These are phyloP conservation scores for Aspergillus hortae DNA, from an alignment of 2,329 filamentous ascomycete species.

Conservation along the genomic window DNA sequence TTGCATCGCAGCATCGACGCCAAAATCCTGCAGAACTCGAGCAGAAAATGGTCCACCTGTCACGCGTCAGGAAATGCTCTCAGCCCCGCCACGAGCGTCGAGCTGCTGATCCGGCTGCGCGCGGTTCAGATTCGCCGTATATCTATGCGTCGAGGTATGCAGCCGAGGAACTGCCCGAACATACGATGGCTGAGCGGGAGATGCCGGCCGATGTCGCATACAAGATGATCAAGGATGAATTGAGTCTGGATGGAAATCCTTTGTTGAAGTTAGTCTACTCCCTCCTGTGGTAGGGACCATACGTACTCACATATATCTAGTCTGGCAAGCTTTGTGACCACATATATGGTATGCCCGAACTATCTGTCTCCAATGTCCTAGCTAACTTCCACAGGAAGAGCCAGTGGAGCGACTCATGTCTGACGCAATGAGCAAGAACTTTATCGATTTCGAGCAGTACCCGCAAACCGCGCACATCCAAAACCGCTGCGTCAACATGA, in stretches of 20 bases:
- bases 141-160: slow-evolving; percentile 86
- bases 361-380: neutral
- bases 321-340: slow-evolving; percentile 60
- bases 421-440: slow-evolving; percentile 67
- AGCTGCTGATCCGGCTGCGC: slow-evolving; percentile 29
- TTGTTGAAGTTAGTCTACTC: slow-evolving; percentile 59
- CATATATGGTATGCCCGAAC: slow-evolving; percentile 54
- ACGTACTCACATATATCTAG: neutral
- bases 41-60: slow-evolving; percentile 36
- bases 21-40: neutral
- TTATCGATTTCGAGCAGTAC: slow-evolving; percentile 68
- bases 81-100: slow-evolving; percentile 26
- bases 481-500: slow-evolving; percentile 64
- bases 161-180: slow-evolving; percentile 70
- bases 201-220: slow-evolving; percentile 76
- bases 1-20: neutral
- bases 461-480: slow-evolving; percentile 60
- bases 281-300: neutral
- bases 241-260: slow-evolving; percentile 63
- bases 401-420: slow-evolving; percentile 63
- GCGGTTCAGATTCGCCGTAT: slow-evolving; percentile 43
- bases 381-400: slow-evolving; percentile 42
- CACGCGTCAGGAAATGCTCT: slow-evolving; percentile 26
- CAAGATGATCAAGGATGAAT: slow-evolving; percentile 61
- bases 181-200: slow-evolving; percentile 79